Evolutionary conservation across 140 eudicot genomes (phyloP), one percentile per base, ranked within the genome.

Genomic region (Bidens hawaiensis): DNA sequence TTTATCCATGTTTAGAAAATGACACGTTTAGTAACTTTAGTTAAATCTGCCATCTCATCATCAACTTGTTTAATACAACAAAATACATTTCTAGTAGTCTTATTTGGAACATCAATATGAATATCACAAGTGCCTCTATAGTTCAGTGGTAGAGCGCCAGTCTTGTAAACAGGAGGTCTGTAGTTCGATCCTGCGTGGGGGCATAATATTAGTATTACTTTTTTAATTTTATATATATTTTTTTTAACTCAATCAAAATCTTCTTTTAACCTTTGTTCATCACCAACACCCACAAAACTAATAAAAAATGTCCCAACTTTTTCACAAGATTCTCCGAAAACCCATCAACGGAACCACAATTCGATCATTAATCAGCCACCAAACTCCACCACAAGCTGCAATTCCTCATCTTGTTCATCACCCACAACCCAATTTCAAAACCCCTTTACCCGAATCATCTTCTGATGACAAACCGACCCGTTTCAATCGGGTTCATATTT

Each of bases 71-170:
- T n/a, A n/a, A n/a, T n/a, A n/a, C n/a, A n/a, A n/a, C n/a, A n/a
- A n/a, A n/a, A n/a, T n/a, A n/a, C n/a, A n/a, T n/a, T n/a, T n/a
- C n/a, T n/a, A n/a, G n/a, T n/a, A n/a, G n/a, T n/a, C n/a, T n/a
- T n/a, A n/a, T n/a, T n/a, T n/a, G n/a, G n/a, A n/a, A n/a, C n/a
- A n/a, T n/a, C n/a, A n/a, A n/a, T n/a, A n/a, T n/a, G n/a, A n/a
- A n/a, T n/a, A n/a, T n/a, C n/a, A n/a, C n/a, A n/a, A n/a, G n/a
- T n/a, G 85, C 86, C 83, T 81, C 28, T 73, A 76, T 83, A 76
- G 90, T 86, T 83, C 90, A 79, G 85, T 83, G 90, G 90, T 83
- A 83, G 83, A 83, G 83, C 85, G 90, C 78, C 86, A 79, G 86
- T 83, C 85, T 83, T 83, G 83, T 83, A 83, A 83, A 83, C 89